Base-by-base conservation (phyloP, 2,329 filamentous ascomycete genomes). In the Ramichloridium luteum region DNA sequence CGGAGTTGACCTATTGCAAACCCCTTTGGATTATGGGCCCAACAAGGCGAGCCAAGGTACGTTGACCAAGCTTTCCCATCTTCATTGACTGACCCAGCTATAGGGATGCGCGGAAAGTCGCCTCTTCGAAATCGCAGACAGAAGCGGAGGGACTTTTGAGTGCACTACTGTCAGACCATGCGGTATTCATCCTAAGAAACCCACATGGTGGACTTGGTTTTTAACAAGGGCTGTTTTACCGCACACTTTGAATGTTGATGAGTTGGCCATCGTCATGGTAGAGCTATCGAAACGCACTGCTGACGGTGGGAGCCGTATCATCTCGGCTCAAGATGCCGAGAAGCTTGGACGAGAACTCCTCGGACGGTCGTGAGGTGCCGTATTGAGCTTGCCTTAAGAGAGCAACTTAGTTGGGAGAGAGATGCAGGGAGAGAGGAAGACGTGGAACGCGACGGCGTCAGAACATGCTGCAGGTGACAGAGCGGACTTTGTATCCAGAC, bases 181-280 rank as follows among this genome's bases (percentile, higher is more conserved):
- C 20, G 20, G 20, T n/a, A 23, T 23, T n/a, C 20, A 23, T 23
- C 20, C 20, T 8, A 23, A n/a, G 20, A 23, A 23, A 8, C 20
- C 20, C 20, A 23, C 20, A 8, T 23, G 20, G 20, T 8, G 8
- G 20, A 8, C 20, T n/a, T n/a, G 20, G 8, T 23, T 23, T n/a
- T n/a, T 23, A 8, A 23, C 20, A 8, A n/a, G 20, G 8, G 8
- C n/a, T n/a, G 20, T 23, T n/a, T 23, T 23, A n/a, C 20, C 20
- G 20, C 20, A 23, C 20, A 23, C 20, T n/a, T n/a, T 23, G 20
- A 8, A n/a, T n/a, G 20, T 23, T 8, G 20, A 23, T 8, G 20
- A 23, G 20, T n/a, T 23, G 20, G 20, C 20, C 20, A 23, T 23
- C 20, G 20, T n/a, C 20, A 23, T 23, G 20, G n/a, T 23, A 8